Conservation (phyloP, 2,329 filamentous ascomycete species). For the Pseudomassariella vexata region DNA sequence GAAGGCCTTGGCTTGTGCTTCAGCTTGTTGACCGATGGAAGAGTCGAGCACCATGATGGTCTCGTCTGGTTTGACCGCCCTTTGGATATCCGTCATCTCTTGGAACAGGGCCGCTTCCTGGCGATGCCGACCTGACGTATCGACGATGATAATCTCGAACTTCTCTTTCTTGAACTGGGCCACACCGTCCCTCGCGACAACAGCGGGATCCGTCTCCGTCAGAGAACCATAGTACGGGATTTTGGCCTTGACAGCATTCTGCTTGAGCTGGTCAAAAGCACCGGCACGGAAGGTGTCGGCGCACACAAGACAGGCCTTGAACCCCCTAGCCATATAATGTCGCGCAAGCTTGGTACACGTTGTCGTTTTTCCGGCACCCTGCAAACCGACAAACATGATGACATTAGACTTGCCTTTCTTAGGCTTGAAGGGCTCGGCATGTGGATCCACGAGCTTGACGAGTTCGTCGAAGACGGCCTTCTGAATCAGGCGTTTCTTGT, state of each 20-base stretch:
- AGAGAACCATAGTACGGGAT: conserved; percentile 97
- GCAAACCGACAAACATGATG: conserved; percentile 98
- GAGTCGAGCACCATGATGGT: conserved; percentile 98
- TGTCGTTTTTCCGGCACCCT: conserved; percentile 96
- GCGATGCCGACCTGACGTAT: conserved; percentile 90
- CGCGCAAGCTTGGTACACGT: conserved; percentile 95
- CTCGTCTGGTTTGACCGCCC: conserved; percentile 84
- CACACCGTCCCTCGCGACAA: conserved; percentile 90
- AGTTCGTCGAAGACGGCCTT: conserved; percentile 97
- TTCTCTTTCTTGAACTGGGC: conserved; percentile 98
- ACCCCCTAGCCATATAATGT: conserved; percentile 90
- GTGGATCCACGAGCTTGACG: conserved; percentile 90
- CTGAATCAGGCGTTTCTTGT: conserved; percentile 98
- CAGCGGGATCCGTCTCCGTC: conserved; percentile 91
- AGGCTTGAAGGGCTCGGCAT: conserved; percentile 90
- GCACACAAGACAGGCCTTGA: conserved; percentile 90
- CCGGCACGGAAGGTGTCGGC: conserved; percentile 98
- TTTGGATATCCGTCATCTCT: conserved; percentile 96
- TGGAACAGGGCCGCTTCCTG: conserved; percentile 94
- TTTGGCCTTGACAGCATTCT: conserved; percentile 98
- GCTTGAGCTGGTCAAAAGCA: conserved; percentile 97
- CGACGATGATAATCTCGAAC: conserved; percentile 98
- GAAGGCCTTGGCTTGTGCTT: conserved; percentile 92
- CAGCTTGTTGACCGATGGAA: conserved; percentile 92
- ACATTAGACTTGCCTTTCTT: conserved; percentile 95